Percentiles rank a stretch among this genome's conserved stretches.
Evolutionary conservation across 2,329 filamentous ascomycete genomes (phyloP).

Genomic region (Neonectria punicea): DNA sequence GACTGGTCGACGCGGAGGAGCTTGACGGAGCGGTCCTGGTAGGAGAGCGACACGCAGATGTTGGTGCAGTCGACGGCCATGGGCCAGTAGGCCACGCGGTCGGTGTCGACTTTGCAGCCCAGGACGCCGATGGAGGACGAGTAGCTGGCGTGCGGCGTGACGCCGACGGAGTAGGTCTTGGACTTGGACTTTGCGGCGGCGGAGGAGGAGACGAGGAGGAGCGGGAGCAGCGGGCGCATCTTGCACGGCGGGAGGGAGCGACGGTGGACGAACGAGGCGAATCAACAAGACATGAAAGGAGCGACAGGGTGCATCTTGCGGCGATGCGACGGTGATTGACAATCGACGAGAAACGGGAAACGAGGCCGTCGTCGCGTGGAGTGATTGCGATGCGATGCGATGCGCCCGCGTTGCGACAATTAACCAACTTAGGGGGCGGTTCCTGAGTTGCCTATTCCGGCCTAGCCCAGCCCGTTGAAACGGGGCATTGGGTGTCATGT

Average conservation of each 20-base stretch:
- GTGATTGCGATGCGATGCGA: not conserved
- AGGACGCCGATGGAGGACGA: slow-evolving; percentile 68
- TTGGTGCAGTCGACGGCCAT: slow-evolving; percentile 63
- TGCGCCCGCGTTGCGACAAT: slow-evolving; percentile 6
- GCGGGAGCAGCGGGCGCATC: slow-evolving; percentile 20
- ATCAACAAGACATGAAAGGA: slow-evolving; percentile 27
- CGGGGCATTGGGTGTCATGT: not conserved
- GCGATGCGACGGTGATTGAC: slow-evolving; percentile 4
- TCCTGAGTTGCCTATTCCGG: slow-evolving; percentile 2
- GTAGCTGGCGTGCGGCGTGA: slow-evolving; percentile 67
- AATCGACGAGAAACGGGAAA: not conserved
- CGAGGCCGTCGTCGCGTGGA: slow-evolving; percentile 12
- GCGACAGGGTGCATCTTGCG: slow-evolving; percentile 37
- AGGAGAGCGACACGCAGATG: slow-evolving; percentile 64
- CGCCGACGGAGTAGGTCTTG: slow-evolving; percentile 43
- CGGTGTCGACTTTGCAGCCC: slow-evolving; percentile 70
- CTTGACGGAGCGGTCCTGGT: slow-evolving; percentile 61
- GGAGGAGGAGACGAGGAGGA: slow-evolving; percentile 10
- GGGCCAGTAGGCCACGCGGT: slow-evolving; percentile 72
- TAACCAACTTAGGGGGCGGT: slow-evolving; percentile 2
- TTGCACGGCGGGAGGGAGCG: not conserved
- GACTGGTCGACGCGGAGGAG: slow-evolving; percentile 70
- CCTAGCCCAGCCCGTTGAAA: not conserved
- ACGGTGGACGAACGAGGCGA: slow-evolving; percentile 8
- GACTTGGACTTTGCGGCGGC: slow-evolving; percentile 19